phyloP scores from a whole-genome alignment of 768 basidiomycete genomes.

The Antrodiella citrinella region DNA sequence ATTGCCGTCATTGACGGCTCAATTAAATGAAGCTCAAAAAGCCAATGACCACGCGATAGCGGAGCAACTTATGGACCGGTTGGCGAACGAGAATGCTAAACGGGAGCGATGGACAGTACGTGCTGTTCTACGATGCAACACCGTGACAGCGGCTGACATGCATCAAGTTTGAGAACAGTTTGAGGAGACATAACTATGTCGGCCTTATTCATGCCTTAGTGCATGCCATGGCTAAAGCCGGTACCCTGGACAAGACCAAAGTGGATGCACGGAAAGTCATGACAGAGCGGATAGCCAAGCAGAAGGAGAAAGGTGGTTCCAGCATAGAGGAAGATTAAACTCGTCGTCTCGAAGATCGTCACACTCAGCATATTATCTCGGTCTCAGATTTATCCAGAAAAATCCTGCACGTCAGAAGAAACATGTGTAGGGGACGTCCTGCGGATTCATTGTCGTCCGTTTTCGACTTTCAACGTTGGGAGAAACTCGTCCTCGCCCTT shows the following conservation, averaged over 20 bases:
- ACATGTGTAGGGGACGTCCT: neutral
- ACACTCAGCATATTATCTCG: neutral
- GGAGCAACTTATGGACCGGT: slow-evolving; percentile 44
- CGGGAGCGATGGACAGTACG: slow-evolving; percentile 78
- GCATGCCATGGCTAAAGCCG: slow-evolving; percentile 65
- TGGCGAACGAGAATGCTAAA: slow-evolving; percentile 64
- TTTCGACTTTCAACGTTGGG: neutral
- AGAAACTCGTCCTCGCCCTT: too few relatives aligned
- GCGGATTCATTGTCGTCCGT: neutral
- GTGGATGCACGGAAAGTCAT: slow-evolving; percentile 35
- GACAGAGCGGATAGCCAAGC: slow-evolving; percentile 34
- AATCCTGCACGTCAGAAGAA: neutral
- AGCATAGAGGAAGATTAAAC: slow-evolving; percentile 36
- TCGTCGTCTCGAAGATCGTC: neutral
- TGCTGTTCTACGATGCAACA: slow-evolving; percentile 21
- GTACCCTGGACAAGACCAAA: slow-evolving; percentile 46
- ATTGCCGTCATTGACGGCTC: slow-evolving; percentile 55
- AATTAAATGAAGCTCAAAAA: slow-evolving; percentile 41
- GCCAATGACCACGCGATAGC: slow-evolving; percentile 27
- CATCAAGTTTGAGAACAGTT: slow-evolving; percentile 86
- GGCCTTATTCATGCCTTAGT: slow-evolving; percentile 72
- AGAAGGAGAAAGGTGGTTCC: slow-evolving; percentile 31
- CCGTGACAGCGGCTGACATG: too few relatives aligned
- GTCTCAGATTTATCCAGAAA: neutral
- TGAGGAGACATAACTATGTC: slow-evolving; percentile 81